phyloP scores from a whole-genome alignment of 768 basidiomycete genomes.

The Chalciporus piperatus region DNA sequence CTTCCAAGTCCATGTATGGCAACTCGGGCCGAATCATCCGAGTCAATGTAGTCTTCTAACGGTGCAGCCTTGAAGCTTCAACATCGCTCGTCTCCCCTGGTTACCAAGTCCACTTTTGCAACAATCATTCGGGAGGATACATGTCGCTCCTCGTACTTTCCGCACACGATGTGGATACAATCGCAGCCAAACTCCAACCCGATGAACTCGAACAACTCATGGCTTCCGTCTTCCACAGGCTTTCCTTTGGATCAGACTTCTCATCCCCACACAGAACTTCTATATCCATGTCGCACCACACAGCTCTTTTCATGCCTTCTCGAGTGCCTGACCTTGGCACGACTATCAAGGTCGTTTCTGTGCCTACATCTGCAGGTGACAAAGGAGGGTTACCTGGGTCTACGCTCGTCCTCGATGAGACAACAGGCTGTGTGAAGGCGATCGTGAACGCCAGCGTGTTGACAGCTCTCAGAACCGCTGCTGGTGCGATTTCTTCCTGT shows the following conservation, averaged over 20 bases:
- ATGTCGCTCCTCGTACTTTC: conserved; percentile 43
- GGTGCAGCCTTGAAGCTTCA: too few species aligned
- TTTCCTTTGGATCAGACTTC: conserved; percentile 34
- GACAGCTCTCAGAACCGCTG: conserved; percentile 81
- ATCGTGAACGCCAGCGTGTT: conserved; percentile 74
- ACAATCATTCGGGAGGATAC: too few species aligned
- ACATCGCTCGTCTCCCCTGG: too few species aligned
- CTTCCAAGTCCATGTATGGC: too few species aligned
- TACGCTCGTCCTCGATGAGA: conserved; percentile 73
- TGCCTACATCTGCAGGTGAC: conserved; percentile 49
- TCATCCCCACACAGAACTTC: conserved; percentile 56
- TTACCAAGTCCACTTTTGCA: too few species aligned
- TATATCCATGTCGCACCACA: conserved; percentile 53
- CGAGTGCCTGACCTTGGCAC: conserved; percentile 53
- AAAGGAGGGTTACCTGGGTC: conserved; percentile 67
- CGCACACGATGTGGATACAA: conserved; percentile 50
- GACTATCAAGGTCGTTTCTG: conserved; percentile 77
- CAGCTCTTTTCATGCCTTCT: conserved; percentile 81
- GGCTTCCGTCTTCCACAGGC: conserved; percentile 52
- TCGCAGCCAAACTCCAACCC: conserved; percentile 45
- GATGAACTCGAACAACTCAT: conserved; percentile 52
- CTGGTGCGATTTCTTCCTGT: conserved; percentile 43
- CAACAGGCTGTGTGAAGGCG: conserved; percentile 64
- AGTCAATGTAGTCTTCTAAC: too few species aligned
- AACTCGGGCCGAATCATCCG: too few species aligned